Evolutionary conservation across 805 yeast genomes (phyloP).

Genomic region (Huiozyma naganishii): DNA sequence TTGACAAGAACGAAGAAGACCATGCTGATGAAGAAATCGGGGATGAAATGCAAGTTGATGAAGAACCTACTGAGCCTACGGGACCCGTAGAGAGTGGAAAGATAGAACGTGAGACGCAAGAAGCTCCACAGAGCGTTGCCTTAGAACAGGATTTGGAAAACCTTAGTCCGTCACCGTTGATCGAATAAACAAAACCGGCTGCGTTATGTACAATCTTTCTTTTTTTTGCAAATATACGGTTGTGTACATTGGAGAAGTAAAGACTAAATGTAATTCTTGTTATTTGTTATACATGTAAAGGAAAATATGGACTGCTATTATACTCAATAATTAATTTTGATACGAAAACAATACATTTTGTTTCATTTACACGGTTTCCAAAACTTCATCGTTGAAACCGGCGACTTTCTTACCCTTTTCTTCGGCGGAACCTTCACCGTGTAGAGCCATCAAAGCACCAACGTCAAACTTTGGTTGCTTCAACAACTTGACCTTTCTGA

Average conservation of each 20-base stretch:
- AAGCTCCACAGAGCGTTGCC: too few species aligned
- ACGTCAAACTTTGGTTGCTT: slow-evolving; percentile 98
- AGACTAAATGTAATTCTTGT: too few species aligned
- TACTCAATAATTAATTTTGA: neutral
- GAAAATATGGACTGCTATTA: neutral
- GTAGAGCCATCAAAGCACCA: slow-evolving; percentile 89
- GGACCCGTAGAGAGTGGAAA: too few species aligned
- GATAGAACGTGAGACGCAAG: too few species aligned
- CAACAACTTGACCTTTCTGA: slow-evolving; percentile 96
- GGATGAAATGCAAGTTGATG: neutral
- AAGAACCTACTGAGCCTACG: neutral
- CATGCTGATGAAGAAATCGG: neutral
- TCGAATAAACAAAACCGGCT: too few species aligned
- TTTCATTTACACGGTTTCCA: slow-evolving; percentile 75
- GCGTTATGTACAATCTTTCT: too few species aligned
- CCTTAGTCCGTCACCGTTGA: too few species aligned
- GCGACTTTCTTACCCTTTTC: slow-evolving; percentile 94
- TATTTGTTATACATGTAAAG: neutral
- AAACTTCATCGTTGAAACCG: slow-evolving; percentile 96
- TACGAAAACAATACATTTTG: neutral
- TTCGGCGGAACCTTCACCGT: slow-evolving; percentile 87
- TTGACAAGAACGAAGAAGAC: neutral
- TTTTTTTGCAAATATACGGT: neutral
- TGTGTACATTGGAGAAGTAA: slow-evolving; percentile 1
- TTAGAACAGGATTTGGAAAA: too few species aligned